Evolutionary conservation across 1,284 basidiomycete species (phyloP), one percentile per base, ranked within the genome.

Genomic region (Anthracocystis panici-leucophaei): DNA sequence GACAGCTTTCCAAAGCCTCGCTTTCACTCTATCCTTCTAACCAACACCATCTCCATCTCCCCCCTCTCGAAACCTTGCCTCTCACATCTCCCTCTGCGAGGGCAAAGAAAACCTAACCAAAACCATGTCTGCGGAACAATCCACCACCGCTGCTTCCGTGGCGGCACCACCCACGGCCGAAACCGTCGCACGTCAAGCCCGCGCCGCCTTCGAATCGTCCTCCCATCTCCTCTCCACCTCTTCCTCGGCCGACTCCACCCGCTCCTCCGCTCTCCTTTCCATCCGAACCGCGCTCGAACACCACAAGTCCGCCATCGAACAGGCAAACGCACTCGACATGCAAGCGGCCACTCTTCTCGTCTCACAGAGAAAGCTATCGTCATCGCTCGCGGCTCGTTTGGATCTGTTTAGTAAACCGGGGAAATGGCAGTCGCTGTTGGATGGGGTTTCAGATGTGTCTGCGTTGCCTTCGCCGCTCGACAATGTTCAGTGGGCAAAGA

Each of bases 351-450:
- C 90, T 82, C 86, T 82, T 7, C 92, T 94, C 64, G 94, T 94
- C 10, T 89, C 90, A 41, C 89, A 91, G 1, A 95, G 94, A 4
- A 90, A 91, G 44, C 93, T 99, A 86, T 92, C 94, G 0, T 86
- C 88, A 2, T 90, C 95, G 1, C 87, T 99, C 51, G 87, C 96
- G 18, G 92, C 92, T 51, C 90, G 97, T 14, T 88, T 99, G 20
- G 95, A 98, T 84, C 89, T 99, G 12, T 89, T 89, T 60, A 90
- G 90, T 61, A 86, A 85, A 38, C 88, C 91, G 14, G 93, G 94
- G 77, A 99, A 99, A 86, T 99, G 94, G 92, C 91, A 93, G 45
- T 90, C 91, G 0, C 96, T 98, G 92, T 88, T 99, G 5, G 91
- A 94, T 72, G 96, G 96, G 18, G 89, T 99, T 42, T 85, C 89